Conservation (phyloP, 768 basidiomycete species). For the Dioszegia hungarica region DNA sequence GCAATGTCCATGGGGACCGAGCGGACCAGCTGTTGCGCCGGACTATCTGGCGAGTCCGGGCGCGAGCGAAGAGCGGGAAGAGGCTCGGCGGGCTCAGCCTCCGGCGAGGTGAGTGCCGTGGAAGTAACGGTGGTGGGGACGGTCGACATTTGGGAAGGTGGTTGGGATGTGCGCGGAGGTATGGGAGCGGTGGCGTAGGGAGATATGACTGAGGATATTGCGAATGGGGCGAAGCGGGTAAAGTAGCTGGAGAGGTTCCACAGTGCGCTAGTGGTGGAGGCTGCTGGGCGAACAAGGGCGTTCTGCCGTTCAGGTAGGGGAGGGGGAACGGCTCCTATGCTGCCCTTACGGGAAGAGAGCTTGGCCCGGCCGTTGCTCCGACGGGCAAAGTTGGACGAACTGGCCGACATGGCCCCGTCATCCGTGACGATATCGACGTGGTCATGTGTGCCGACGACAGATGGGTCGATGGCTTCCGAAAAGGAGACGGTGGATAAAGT, state of each 20-base stretch:
- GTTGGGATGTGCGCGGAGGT: background rate
- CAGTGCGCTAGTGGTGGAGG: slow-evolving; percentile 23
- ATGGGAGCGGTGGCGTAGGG: background rate
- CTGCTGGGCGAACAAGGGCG: slow-evolving; percentile 9
- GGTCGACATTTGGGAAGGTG: background rate
- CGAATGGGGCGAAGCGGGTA: slow-evolving; percentile 33
- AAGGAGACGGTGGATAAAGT: slow-evolving; percentile 40
- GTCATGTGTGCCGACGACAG: slow-evolving; percentile 19
- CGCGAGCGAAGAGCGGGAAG: slow-evolving; percentile 5
- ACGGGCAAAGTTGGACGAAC: slow-evolving; percentile 16
- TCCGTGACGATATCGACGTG: slow-evolving; percentile 29
- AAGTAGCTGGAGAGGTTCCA: slow-evolving; percentile 36
- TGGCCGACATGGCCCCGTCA: slow-evolving; percentile 17
- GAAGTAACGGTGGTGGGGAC: background rate
- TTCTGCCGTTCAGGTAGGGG: background rate
- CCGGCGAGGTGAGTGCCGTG: background rate
- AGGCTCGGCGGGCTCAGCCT: slow-evolving; percentile 6
- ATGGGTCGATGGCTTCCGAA: slow-evolving; percentile 36
- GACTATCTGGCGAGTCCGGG: slow-evolving; percentile 8
- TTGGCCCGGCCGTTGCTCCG: slow-evolving; percentile 1
- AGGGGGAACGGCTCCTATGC: background rate
- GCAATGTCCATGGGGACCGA: slow-evolving; percentile 42
- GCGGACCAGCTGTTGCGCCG: slow-evolving; percentile 28
- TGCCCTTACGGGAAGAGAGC: background rate
- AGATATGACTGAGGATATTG: slow-evolving; percentile 19